Base-by-base conservation (phyloP, 345 rosid species). In the Brassica incana region DNA sequence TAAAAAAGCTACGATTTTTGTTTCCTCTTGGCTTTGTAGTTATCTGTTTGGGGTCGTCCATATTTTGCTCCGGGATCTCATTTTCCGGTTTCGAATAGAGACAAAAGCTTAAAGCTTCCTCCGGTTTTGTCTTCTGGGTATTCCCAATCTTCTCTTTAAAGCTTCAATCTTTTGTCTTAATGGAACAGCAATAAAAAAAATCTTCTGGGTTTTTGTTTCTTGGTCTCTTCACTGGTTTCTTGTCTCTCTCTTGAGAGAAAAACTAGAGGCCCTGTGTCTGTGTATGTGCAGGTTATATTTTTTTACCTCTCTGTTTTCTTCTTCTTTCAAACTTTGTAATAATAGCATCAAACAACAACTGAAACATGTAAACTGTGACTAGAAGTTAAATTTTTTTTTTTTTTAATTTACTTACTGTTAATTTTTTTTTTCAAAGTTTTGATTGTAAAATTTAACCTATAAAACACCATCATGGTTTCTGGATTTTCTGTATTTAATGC, bases 41-140 rank as follows among this genome's bases (percentile, higher is more conserved):
- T 86, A 82, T 88, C 89, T 87, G 84, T 78, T 85, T 92, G 89
- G 89, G 81, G 65, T 72, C 83, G 73, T 81, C 76, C 84, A 67
- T 78, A 20, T 69, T 43, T 3, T 27, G 4, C 72, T 33, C 81
- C 65, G 65, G 79, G 80, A 72, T 59, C 70, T 75, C 63, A 74
- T 80, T 83, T 78, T 82, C 76, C 80, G 80, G 81, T 85, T 83
- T 86, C 71, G 54, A 73, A 78, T 75, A 78, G 79, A 83, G 88
- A 88, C 89, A 80, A 86, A 86, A 74, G 74, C 82, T 62, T 81
- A 68, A 85, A 76, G 18, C 83, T 80, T 80, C 67, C 83, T 75
- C 82, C 81, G 76, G 81, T 86, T 87, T 87, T 87, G 82, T 87
- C 93, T 86, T 86, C 84, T 84, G 87, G 86, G 84, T 85, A 79